A percentile compares a stretch with the other conserved stretches of the same genome.
These are phyloP conservation scores for Phytophthora pinifolia DNA, from an alignment of 352 stramenopile species.

Conservation along the genomic window DNA sequence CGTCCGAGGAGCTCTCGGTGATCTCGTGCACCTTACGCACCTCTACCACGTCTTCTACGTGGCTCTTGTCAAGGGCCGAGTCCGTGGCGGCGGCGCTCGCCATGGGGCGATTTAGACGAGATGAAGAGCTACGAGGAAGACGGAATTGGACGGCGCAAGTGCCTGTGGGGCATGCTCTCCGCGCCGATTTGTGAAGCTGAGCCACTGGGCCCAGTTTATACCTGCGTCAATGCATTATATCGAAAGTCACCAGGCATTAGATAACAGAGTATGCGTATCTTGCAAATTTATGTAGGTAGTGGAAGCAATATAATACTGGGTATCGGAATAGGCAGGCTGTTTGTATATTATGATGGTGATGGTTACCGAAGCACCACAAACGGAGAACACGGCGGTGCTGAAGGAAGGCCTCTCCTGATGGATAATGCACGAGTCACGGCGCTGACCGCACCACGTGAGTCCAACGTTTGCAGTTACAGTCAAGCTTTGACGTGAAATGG, in stretches of 20 bases:
- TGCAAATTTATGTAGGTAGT: no score
- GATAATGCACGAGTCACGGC: no score
- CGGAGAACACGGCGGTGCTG: neutral
- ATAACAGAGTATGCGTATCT: no score
- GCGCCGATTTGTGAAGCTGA: conserved; percentile 30
- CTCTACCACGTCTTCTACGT: conserved; percentile 3
- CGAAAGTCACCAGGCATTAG: no score
- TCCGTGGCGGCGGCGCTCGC: conserved; percentile 3
- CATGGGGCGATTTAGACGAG: conserved; percentile 8
- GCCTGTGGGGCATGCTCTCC: conserved; percentile 30
- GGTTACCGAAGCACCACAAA: no score
- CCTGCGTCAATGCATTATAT: neutral
- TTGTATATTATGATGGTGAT: no score
- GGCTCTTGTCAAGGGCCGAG: neutral
- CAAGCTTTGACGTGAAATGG: no score
- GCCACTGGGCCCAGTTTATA: conserved; percentile 6
- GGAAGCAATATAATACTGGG: no score
- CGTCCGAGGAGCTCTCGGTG: conserved; percentile 44
- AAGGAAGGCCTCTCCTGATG: no score
- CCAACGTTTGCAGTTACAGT: no score
- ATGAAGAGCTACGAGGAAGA: neutral
- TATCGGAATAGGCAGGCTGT: no score
- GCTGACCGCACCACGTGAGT: no score
- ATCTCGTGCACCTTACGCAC: conserved; percentile 31
- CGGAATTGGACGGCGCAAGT: conserved; percentile 14